These are phyloP conservation scores for Hygrophorus pudorinus DNA, from an alignment of 768 basidiomycete genomes.

Conservation along the genomic window DNA sequence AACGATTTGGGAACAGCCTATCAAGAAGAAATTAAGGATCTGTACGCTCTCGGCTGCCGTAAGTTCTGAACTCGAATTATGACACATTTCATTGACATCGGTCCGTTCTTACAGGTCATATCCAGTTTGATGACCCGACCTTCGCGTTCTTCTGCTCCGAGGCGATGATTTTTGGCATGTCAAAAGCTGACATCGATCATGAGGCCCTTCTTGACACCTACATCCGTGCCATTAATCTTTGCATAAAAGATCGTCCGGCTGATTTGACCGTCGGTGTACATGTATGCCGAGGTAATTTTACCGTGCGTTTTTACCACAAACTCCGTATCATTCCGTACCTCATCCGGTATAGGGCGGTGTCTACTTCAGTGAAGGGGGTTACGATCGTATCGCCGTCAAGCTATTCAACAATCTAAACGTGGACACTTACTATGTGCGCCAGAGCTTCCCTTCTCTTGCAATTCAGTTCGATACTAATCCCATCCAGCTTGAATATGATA, in stretches of 20 bases:
- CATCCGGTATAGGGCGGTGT: slow-evolving; percentile 23
- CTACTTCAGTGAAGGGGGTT: slow-evolving; percentile 54
- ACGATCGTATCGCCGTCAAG: slow-evolving; percentile 42
- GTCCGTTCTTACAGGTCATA: slow-evolving; percentile 26
- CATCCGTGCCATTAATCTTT: slow-evolving; percentile 52
- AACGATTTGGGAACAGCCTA: slow-evolving; percentile 37
- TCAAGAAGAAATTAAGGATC: slow-evolving; percentile 37
- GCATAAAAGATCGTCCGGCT: slow-evolving; percentile 39
- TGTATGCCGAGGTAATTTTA: slow-evolving; percentile 49
- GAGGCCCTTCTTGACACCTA: slow-evolving; percentile 60
- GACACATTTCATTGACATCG: background rate
- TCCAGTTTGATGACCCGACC: slow-evolving; percentile 44
- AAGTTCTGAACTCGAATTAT: slow-evolving; percentile 21
- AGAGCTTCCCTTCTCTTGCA: background rate
- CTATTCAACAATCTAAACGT: slow-evolving; percentile 52
- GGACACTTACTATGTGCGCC: slow-evolving; percentile 39
- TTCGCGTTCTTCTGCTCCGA: slow-evolving; percentile 62
- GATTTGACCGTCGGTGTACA: slow-evolving; percentile 50
- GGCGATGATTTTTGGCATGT: slow-evolving; percentile 42
- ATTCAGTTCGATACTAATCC: background rate
- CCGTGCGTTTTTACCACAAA: slow-evolving; percentile 25
- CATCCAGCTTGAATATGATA: slow-evolving; percentile 53
- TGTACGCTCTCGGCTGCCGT: slow-evolving; percentile 41
- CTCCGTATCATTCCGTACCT: background rate
- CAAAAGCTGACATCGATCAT: slow-evolving; percentile 48